Evolutionary conservation across 1,139 yeast genomes (phyloP).

Genomic region (Debaryomyces fabryi): DNA sequence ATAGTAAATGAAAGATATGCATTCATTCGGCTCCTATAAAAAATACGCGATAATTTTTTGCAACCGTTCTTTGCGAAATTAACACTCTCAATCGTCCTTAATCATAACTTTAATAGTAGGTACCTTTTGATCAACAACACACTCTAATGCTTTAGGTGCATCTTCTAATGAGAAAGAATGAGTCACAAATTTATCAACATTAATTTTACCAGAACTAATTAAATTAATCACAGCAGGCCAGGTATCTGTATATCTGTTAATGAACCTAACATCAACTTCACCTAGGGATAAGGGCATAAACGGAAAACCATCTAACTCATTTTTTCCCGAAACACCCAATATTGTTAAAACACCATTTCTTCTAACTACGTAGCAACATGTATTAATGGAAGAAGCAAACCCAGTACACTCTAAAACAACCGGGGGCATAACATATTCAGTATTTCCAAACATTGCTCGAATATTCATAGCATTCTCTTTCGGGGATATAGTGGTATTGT

Average conservation of each 20-base stretch:
- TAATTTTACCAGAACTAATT: slow-evolving; percentile 26
- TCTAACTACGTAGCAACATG: slow-evolving; percentile 34
- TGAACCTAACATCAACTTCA: slow-evolving; percentile 40
- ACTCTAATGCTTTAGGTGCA: slow-evolving; percentile 28
- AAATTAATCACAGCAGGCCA: slow-evolving; percentile 36
- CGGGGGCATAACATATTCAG: slow-evolving; percentile 26
- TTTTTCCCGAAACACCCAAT: slow-evolving; percentile 37
- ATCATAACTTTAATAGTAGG: slow-evolving; percentile 15
- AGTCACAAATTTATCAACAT: slow-evolving; percentile 29
- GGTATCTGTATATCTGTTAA: slow-evolving; percentile 40
- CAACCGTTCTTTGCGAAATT: background rate
- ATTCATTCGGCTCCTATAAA: background rate
- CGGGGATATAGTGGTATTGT: slow-evolving; percentile 17
- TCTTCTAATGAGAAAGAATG: slow-evolving; percentile 30
- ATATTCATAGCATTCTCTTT: slow-evolving; percentile 30
- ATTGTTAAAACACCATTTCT: slow-evolving; percentile 35
- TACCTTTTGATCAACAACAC: slow-evolving; percentile 25
- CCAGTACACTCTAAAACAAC: slow-evolving; percentile 34
- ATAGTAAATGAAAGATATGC: background rate
- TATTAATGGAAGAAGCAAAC: slow-evolving; percentile 28
- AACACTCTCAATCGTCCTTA: slow-evolving; percentile 7
- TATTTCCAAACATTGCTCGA: slow-evolving; percentile 27
- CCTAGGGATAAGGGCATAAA: slow-evolving; percentile 42
- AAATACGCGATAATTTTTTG: background rate
- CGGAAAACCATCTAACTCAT: slow-evolving; percentile 36